Conservation (phyloP, 129 eudicot species). For the Ambrosia trifida region DNA sequence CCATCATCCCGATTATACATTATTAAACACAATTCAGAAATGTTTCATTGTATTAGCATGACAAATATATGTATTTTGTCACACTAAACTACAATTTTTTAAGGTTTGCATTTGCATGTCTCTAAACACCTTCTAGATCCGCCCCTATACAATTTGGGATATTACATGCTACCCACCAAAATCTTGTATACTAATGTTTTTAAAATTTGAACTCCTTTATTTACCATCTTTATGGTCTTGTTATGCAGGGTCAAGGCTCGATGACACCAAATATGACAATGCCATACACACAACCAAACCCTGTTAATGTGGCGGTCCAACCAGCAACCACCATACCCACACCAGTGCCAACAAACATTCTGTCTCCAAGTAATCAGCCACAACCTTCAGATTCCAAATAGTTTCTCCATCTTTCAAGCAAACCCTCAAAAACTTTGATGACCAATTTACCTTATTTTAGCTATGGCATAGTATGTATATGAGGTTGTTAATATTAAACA, state of each 20-base stretch:
- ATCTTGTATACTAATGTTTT: not conserved
- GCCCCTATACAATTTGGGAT: not conserved
- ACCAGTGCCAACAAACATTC: conserved; percentile 15
- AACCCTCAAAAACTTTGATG: conserved; percentile 5
- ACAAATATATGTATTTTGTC: not conserved
- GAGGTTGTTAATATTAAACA: conserved; percentile 12
- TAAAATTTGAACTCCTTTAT: not conserved
- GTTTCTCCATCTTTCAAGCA: conserved; percentile 25
- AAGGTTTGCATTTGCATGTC: not conserved
- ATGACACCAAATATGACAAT: conserved; percentile 21
- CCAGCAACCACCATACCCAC: conserved; percentile 4
- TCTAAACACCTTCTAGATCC: not conserved
- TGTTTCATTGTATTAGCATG: not conserved
- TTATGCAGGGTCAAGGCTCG: conserved; percentile 44
- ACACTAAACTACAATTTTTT: not conserved
- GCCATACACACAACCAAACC: conserved; percentile 21
- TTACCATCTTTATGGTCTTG: not conserved
- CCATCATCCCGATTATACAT: not conserved
- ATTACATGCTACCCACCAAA: not conserved
- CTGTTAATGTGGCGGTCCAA: conserved; percentile 18
- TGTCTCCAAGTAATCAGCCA: conserved; percentile 30
- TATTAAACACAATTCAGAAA: not conserved
- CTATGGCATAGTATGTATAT: not conserved
- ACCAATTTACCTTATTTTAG: not conserved
- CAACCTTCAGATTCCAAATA: conserved; percentile 15